A percentile compares a stretch with the other conserved stretches of the same genome.
Evolutionary conservation across 2,329 filamentous ascomycete genomes (phyloP).

Genomic region (Sarocladium oryzae): DNA sequence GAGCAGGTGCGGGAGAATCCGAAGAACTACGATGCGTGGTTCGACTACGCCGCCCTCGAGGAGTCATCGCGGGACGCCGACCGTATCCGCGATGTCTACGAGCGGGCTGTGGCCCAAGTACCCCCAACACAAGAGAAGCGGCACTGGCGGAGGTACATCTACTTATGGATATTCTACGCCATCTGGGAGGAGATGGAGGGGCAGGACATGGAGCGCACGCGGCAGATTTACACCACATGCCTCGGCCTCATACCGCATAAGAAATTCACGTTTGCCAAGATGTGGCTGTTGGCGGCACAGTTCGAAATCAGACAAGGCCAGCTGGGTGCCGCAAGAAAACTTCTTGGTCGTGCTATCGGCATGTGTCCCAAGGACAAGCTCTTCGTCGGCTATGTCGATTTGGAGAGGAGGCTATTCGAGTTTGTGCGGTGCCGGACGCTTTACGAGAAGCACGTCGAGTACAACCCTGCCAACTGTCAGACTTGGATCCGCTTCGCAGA

Average conservation of each 20-base stretch:
- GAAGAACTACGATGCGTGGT: constrained; percentile 96
- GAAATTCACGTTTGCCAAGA: constrained; percentile 93
- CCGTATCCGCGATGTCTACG: constrained; percentile 85
- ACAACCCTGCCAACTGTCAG: constrained; percentile 82
- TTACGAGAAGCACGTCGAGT: constrained; percentile 91
- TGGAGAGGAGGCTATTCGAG: constrained; percentile 91
- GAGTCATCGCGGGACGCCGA: constrained; percentile 78
- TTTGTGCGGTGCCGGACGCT: constrained; percentile 86
- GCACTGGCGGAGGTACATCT: constrained; percentile 96
- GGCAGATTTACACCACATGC: constrained; percentile 87
- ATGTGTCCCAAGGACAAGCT: constrained; percentile 95
- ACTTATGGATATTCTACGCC: constrained; percentile 96
- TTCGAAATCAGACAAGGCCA: constrained; percentile 88
- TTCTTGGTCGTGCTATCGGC: constrained; percentile 82
- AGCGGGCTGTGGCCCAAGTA: constrained; percentile 90
- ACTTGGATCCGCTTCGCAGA: constrained; percentile 97
- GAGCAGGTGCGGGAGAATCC: constrained; percentile 89
- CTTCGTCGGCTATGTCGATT: constrained; percentile 86
- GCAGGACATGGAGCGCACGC: constrained; percentile 69
- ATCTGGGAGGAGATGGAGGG: constrained; percentile 88
- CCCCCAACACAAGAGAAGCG: constrained; percentile 94
- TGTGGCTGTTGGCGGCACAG: constrained; percentile 90
- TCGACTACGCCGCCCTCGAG: constrained; percentile 88
- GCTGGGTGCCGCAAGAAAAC: constrained; percentile 74
- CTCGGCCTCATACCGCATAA: constrained; percentile 87